Evolutionary conservation across 371 early-diverging fungal genomes (phyloP).

Genomic region (Entomophthora muscae): DNA sequence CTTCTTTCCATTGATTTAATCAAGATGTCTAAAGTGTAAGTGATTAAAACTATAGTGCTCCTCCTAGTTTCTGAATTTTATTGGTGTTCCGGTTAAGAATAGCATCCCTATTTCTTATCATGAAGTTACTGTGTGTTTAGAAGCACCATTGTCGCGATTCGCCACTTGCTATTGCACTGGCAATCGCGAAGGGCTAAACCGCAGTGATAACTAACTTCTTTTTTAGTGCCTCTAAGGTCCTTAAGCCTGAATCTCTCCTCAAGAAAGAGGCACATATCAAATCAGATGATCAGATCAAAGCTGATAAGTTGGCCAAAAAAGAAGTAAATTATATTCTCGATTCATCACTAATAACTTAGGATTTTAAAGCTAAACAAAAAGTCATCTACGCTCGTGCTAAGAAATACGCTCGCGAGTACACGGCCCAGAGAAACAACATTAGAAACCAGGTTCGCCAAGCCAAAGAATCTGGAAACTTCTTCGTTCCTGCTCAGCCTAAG

Average conservation of each 20-base stretch:
- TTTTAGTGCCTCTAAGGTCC: constrained; percentile 44
- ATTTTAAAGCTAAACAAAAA: neutral
- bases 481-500: constrained; percentile 93
- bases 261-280: constrained; percentile 92
- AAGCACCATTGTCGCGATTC: constrained; percentile 7
- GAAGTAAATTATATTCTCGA: constrained; percentile 41
- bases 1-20: no score
- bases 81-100: no score
- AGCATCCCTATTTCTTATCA: neutral
- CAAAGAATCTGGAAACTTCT: constrained; percentile 79
- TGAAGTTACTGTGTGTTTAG: constrained; percentile 6
- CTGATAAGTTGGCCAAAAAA: constrained; percentile 28
- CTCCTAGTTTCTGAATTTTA: no score
- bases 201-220: constrained; percentile 14
- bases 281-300: constrained; percentile 22
- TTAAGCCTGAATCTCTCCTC: constrained; percentile 88
- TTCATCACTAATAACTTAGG: neutral
- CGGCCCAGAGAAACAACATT: constrained; percentile 66
- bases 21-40: no score
- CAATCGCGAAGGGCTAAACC: constrained; percentile 8
- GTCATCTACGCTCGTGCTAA: constrained; percentile 92
- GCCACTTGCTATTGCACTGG: constrained; percentile 4
- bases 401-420: constrained; percentile 92
- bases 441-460: constrained; percentile 84
- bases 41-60: no score